A percentile compares a stretch with the other conserved stretches of the same genome.
Conservation (phyloP, 2,329 filamentous ascomycete genomes). For the Pezizomycotina sp. region DNA sequence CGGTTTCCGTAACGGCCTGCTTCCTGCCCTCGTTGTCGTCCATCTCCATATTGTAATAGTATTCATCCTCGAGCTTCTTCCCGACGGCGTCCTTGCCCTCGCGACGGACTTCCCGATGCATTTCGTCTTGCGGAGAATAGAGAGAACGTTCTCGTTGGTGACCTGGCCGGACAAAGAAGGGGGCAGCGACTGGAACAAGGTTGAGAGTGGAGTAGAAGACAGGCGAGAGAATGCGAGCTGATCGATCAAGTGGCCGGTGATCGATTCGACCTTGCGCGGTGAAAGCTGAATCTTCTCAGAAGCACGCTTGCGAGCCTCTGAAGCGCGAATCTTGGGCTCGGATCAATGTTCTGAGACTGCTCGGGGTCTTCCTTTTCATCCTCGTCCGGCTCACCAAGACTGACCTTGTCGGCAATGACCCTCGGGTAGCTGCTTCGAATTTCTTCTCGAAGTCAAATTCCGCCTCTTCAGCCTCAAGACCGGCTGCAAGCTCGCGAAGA, state of each 20-base stretch:
- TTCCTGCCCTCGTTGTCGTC: constrained; percentile 65
- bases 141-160: constrained; percentile 47
- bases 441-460: constrained; percentile 89
- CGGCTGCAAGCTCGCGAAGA: too few relatives aligned
- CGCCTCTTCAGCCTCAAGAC: constrained; percentile 46
- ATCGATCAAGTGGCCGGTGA: constrained; percentile 80
- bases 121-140: constrained; percentile 52
- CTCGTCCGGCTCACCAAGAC: too few relatives aligned
- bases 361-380: constrained; percentile 4
- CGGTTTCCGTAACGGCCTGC: constrained; percentile 65
- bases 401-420: too few relatives aligned
- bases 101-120: constrained; percentile 73
- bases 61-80: constrained; percentile 84
- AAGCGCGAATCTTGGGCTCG: background rate
- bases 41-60: constrained; percentile 83
- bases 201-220: constrained; percentile 77
- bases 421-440: too few relatives aligned
- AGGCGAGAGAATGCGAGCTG: constrained; percentile 89
- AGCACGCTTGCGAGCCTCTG: background rate
- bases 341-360: background rate
- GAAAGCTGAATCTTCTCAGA: constrained; percentile 31
- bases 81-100: constrained; percentile 93
- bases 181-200: constrained; percentile 75
- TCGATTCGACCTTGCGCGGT: constrained; percentile 32
- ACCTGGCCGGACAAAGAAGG: constrained; percentile 37